phyloP scores from a whole-genome alignment of 371 early-diverging fungal genomes.

The Batkoa obscura region DNA sequence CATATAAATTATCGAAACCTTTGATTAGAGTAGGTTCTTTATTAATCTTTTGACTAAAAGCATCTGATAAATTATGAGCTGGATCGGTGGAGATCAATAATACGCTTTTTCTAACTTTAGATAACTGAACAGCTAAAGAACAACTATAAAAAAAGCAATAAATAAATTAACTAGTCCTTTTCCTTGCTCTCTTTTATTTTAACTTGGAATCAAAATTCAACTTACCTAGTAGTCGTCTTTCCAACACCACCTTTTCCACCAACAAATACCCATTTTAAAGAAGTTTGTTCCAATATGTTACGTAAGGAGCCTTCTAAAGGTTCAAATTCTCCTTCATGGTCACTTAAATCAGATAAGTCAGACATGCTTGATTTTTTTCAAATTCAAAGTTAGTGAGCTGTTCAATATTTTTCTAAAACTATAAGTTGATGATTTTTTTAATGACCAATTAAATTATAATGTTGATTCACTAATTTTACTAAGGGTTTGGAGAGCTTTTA shows the following conservation, averaged over 20 bases:
- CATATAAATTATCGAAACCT: conserved; percentile 84
- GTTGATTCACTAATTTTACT: no score
- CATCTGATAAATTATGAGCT: conserved; percentile 96
- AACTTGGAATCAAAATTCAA: neutral
- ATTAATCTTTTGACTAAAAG: conserved; percentile 95
- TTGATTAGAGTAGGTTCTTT: conserved; percentile 88
- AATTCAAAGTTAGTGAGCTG: no score
- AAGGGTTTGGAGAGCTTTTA: no score
- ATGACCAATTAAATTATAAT: no score
- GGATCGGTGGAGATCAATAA: conserved; percentile 96
- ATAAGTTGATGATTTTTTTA: no score
- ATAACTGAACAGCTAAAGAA: conserved; percentile 77
- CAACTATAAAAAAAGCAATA: conserved; percentile 15
- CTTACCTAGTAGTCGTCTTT: conserved; percentile 22
- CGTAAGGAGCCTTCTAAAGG: conserved; percentile 66
- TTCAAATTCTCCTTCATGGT: conserved; percentile 32
- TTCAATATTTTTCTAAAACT: no score
- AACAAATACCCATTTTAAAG: conserved; percentile 94
- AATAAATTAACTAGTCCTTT: neutral
- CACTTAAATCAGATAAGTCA: conserved; percentile 12
- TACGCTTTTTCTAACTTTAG: conserved; percentile 80
- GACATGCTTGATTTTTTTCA: neutral
- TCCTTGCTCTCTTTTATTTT: neutral
- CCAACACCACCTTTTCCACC: conserved; percentile 99
- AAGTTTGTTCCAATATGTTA: conserved; percentile 87